phyloP scores from a whole-genome alignment of 306 rosid genomes.

The Acacia confusa region DNA sequence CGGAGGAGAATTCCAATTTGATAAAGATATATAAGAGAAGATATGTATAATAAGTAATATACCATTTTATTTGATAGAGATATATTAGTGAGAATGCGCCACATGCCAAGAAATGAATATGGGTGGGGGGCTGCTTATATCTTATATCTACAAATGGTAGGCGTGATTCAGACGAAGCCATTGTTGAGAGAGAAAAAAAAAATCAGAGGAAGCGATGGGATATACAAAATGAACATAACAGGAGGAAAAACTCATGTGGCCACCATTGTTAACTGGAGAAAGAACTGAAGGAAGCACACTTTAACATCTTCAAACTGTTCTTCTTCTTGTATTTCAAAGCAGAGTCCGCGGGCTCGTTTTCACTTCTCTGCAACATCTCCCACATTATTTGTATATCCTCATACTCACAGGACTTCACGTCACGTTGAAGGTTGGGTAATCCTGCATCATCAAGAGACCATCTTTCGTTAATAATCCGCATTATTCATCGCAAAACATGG shows the following conservation, averaged over 20 bases:
- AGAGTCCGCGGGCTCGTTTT: background rate
- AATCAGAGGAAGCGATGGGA: slow-evolving; percentile 23
- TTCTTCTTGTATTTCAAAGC: slow-evolving; percentile 37
- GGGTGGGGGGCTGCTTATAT: slow-evolving; percentile 23
- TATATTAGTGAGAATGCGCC: slow-evolving; percentile 24
- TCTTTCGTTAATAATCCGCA: background rate
- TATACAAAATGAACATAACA: slow-evolving; percentile 29
- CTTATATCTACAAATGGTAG: slow-evolving; percentile 34
- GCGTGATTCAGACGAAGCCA: slow-evolving; percentile 25
- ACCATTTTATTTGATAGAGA: slow-evolving; percentile 26
- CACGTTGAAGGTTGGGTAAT: slow-evolving; percentile 48
- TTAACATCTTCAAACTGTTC: slow-evolving; percentile 38
- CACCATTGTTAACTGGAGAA: slow-evolving; percentile 28
- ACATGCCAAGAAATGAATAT: background rate
- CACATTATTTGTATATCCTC: slow-evolving; percentile 88
- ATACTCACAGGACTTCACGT: slow-evolving; percentile 68
- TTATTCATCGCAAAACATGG: background rate
- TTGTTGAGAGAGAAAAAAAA: no score
- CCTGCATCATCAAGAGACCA: slow-evolving; percentile 44
- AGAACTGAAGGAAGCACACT: slow-evolving; percentile 43
- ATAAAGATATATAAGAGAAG: slow-evolving; percentile 10
- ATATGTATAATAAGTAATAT: background rate
- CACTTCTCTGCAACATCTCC: slow-evolving; percentile 34
- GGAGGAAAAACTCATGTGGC: slow-evolving; percentile 6
- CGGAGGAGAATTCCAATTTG: slow-evolving; percentile 20